phyloP scores from a whole-genome alignment of 305 asterid species.

The Rubia peregrina region DNA sequence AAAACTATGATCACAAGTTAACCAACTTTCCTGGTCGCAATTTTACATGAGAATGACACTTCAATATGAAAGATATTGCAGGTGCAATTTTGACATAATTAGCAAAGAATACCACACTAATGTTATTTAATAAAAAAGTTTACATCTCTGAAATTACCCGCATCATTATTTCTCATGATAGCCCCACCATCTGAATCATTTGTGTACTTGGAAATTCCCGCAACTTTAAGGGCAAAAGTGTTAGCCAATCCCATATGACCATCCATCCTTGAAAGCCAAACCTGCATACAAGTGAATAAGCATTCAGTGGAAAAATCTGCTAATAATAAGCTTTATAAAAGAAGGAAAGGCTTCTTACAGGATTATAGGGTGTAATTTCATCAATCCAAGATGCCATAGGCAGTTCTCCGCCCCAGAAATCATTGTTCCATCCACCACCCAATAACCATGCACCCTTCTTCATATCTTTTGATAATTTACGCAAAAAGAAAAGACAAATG shows the following conservation, averaged over 20 bases:
- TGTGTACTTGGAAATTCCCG: slow-evolving; percentile 52
- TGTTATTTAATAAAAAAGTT: neutral
- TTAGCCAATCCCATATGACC: slow-evolving; percentile 99
- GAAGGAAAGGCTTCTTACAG: slow-evolving; percentile 40
- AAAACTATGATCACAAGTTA: neutral
- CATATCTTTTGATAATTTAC: slow-evolving; percentile 37
- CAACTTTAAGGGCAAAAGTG: slow-evolving; percentile 63
- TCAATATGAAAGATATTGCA: neutral
- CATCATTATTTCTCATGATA: slow-evolving; percentile 46
- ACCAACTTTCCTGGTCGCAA: neutral
- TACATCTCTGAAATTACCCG: slow-evolving; percentile 39
- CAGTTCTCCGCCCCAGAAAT: slow-evolving; percentile 91
- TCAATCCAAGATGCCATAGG: slow-evolving; percentile 96
- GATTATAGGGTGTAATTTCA: slow-evolving; percentile 74
- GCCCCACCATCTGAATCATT: slow-evolving; percentile 70
- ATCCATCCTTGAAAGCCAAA: slow-evolving; percentile 89
- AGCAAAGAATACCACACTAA: neutral
- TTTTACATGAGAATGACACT: neutral
- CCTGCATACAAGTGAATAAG: slow-evolving; percentile 36
- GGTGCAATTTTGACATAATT: neutral
- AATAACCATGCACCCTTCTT: slow-evolving; percentile 71
- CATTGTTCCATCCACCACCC: slow-evolving; percentile 99
- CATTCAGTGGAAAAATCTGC: slow-evolving; percentile 12
- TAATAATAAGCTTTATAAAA: slow-evolving; percentile 20
- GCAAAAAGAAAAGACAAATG: slow-evolving; percentile 15